Evolutionary conservation across 2,329 filamentous ascomycete species (phyloP).

Genomic region (Sporothrix schenckii): DNA sequence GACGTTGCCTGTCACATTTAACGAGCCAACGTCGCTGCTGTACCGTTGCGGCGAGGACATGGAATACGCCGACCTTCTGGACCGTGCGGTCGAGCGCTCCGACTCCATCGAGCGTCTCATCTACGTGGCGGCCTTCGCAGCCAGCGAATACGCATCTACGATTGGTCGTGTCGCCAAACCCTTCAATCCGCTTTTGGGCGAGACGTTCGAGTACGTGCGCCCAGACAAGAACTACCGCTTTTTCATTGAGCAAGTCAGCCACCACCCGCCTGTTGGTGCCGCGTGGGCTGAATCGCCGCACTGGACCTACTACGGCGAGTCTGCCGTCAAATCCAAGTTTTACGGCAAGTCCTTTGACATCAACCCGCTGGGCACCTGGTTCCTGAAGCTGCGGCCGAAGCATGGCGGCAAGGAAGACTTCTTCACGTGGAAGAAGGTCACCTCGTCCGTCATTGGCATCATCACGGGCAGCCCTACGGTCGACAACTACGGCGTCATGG

Average conservation of each 20-base stretch:
- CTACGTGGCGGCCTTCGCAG: slow-evolving; percentile 93
- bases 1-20: slow-evolving; percentile 97
- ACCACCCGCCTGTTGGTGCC: slow-evolving; percentile 92
- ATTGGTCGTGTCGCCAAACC: slow-evolving; percentile 97
- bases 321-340: slow-evolving; percentile 92
- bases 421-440: slow-evolving; percentile 99
- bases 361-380: slow-evolving; percentile 96
- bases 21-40: slow-evolving; percentile 92
- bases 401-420: slow-evolving; percentile 77
- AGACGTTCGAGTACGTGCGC: slow-evolving; percentile 94
- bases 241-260: slow-evolving; percentile 97
- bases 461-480: slow-evolving; percentile 95
- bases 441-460: slow-evolving; percentile 95
- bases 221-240: slow-evolving; percentile 98
- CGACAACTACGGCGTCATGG: slow-evolving; percentile 98
- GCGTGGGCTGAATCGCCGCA: slow-evolving; percentile 88
- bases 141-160: slow-evolving; percentile 94
- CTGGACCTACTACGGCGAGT: slow-evolving; percentile 98
- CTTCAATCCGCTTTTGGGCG: slow-evolving; percentile 93
- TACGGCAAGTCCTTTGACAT: slow-evolving; percentile 98
- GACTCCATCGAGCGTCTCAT: slow-evolving; percentile 91
- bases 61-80: slow-evolving; percentile 93
- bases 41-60: slow-evolving; percentile 96
- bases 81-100: slow-evolving; percentile 78
- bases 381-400: slow-evolving; percentile 78